These are phyloP conservation scores for Dactylis glomerata DNA, from an alignment of 176 grass and related monocot species.

Conservation along the genomic window DNA sequence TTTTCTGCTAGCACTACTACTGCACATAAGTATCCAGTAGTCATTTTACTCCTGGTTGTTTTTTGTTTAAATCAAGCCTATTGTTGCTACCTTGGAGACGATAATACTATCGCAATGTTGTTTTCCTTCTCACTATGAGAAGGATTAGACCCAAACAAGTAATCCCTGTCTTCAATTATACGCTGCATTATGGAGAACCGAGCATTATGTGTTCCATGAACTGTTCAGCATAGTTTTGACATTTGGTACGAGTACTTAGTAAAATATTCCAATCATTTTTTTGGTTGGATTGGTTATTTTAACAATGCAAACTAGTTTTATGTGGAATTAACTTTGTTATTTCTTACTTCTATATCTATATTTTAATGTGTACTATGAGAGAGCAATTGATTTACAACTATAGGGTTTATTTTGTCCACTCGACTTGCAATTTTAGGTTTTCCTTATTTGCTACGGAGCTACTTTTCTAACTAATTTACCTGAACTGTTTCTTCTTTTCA, in stretches of 20 bases:
- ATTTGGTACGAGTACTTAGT: not conserved
- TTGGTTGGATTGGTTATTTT: not conserved
- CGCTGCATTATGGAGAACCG: not conserved
- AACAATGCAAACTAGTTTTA: conserved; percentile 1
- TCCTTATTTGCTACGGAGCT: not conserved
- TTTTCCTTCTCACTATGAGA: not conserved
- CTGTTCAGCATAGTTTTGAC: conserved; percentile 16
- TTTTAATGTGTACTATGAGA: not conserved
- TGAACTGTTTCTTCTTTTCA: conserved; percentile 38
- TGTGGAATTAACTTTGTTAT: not conserved
- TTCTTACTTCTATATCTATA: not conserved
- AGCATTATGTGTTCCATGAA: not conserved
- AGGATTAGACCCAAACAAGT: not conserved
- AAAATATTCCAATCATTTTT: not conserved
- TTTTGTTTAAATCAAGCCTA: conserved; percentile 13
- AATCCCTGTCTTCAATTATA: conserved; percentile 12
- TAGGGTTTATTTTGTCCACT: not conserved
- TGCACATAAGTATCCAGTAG: conserved; percentile 4
- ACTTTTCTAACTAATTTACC: conserved; percentile 5
- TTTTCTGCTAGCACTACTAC: not conserved
- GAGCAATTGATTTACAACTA: not conserved
- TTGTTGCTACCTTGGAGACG: not conserved
- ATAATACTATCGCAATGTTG: conserved; percentile 15
- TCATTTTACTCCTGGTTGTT: not conserved
- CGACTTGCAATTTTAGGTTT: not conserved